A percentile compares a stretch with the other conserved stretches of the same genome.
These are phyloP conservation scores for Globisporangium alternatum DNA, from an alignment of 352 stramenopile species.

Conservation along the genomic window DNA sequence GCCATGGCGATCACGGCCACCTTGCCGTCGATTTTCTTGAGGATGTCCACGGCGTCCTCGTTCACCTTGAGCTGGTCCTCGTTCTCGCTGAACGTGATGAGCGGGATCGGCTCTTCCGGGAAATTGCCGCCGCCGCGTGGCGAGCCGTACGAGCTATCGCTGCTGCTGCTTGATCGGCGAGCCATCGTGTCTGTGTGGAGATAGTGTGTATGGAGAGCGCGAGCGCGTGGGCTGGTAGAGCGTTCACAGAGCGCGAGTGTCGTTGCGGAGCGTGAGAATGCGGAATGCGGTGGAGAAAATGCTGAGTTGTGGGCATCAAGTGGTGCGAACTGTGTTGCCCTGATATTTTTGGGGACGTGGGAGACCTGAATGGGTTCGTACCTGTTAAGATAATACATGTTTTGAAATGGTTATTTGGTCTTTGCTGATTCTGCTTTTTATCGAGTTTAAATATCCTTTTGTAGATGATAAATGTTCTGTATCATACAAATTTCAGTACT, in stretches of 20 bases:
- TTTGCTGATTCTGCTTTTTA: too few relatives aligned
- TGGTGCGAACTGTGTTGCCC: not conserved
- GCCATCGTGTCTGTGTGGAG: not conserved
- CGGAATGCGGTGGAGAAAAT: not conserved
- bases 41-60: slow-evolving; percentile 62
- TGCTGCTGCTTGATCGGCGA: slow-evolving; percentile 8
- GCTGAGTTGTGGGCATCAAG: not conserved
- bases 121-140: slow-evolving; percentile 32
- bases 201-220: not conserved
- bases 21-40: slow-evolving; percentile 70
- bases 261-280: not conserved
- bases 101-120: slow-evolving; percentile 71
- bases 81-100: slow-evolving; percentile 86
- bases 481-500: too few relatives aligned
- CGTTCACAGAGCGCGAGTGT: not conserved
- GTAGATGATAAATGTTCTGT: too few relatives aligned
- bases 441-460: too few relatives aligned
- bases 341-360: slow-evolving; percentile 4
- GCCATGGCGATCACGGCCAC: slow-evolving; percentile 82
- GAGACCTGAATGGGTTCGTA: not conserved
- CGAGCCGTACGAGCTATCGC: slow-evolving; percentile 6
- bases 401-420: too few relatives aligned
- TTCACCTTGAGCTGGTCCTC: slow-evolving; percentile 81
- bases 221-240: not conserved
- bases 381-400: not conserved